These are phyloP conservation scores for Saturnispora dispora DNA, from an alignment of 805 yeast genomes.

Conservation along the genomic window DNA sequence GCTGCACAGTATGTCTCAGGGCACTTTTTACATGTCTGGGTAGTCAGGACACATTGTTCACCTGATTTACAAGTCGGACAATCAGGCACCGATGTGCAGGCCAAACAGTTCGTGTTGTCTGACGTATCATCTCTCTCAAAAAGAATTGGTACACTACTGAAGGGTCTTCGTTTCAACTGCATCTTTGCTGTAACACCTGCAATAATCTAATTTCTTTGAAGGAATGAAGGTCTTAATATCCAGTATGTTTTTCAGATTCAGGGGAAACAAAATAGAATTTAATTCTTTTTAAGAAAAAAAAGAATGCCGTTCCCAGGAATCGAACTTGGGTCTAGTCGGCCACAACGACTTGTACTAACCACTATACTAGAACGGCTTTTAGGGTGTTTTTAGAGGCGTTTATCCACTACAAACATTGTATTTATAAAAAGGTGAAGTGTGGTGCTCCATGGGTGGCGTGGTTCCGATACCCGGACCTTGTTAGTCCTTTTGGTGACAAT, in stretches of 20 bases:
- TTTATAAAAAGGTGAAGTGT: too few species aligned
- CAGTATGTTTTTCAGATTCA: background rate
- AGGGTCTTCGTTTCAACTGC: background rate
- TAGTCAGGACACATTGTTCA: conserved; percentile 46
- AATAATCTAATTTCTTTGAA: background rate
- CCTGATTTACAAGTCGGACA: conserved; percentile 49
- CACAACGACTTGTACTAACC: conserved; percentile 3
- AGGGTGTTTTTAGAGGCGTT: background rate
- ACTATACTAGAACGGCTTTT: conserved; percentile 3
- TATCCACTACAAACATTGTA: background rate
- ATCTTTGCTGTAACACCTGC: background rate
- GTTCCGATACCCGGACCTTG: conserved; percentile 2
- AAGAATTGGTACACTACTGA: background rate
- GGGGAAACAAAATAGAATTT: background rate
- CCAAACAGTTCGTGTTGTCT: conserved; percentile 18
- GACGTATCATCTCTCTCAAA: background rate
- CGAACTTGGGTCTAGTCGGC: conserved; percentile 3
- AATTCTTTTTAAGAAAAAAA: background rate
- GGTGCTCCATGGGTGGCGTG: background rate
- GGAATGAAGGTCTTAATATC: background rate
- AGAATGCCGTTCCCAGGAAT: conserved; percentile 2
- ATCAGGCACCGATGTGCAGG: conserved; percentile 27
- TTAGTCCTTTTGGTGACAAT: background rate
- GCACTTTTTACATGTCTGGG: conserved; percentile 50
- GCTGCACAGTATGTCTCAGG: conserved; percentile 44